Conservation (phyloP, 2,329 filamentous ascomycete species). For the Dactylellina haptotyla region DNA sequence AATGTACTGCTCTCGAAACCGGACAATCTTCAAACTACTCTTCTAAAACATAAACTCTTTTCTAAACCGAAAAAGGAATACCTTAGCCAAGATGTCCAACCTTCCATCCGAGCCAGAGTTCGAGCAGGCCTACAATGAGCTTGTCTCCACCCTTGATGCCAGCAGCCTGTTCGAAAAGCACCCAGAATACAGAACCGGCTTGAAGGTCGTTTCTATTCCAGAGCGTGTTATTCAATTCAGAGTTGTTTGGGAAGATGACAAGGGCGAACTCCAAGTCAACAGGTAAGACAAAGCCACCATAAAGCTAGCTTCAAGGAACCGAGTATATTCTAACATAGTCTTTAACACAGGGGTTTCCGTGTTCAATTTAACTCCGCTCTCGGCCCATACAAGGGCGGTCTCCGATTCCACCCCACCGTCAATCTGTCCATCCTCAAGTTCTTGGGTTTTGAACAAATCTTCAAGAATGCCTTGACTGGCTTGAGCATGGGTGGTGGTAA, state of each 20-base stretch:
- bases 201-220: constrained; percentile 86
- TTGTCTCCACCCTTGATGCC: constrained; percentile 92
- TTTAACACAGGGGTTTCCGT: constrained; percentile 87
- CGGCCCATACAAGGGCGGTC: constrained; percentile 96
- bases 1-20: background rate
- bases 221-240: constrained; percentile 98
- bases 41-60: background rate
- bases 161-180: constrained; percentile 91
- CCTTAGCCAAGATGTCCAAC: constrained; percentile 74
- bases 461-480: constrained; percentile 98
- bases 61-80: constrained; percentile 56
- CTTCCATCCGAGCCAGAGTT: constrained; percentile 92
- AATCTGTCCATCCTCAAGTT: constrained; percentile 89
- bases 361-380: constrained; percentile 99
- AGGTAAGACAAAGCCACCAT: constrained; percentile 30
- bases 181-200: constrained; percentile 92
- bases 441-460: constrained; percentile 98
- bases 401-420: constrained; percentile 91
- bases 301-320: background rate
- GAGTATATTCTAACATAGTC: constrained; percentile 60
- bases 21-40: background rate
- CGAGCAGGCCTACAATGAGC: constrained; percentile 98
- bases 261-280: constrained; percentile 65
- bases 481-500: constrained; percentile 96
- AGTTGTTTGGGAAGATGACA: constrained; percentile 95